Base-by-base conservation (phyloP, 129 eudicot species). In the Silybum marianum region DNA sequence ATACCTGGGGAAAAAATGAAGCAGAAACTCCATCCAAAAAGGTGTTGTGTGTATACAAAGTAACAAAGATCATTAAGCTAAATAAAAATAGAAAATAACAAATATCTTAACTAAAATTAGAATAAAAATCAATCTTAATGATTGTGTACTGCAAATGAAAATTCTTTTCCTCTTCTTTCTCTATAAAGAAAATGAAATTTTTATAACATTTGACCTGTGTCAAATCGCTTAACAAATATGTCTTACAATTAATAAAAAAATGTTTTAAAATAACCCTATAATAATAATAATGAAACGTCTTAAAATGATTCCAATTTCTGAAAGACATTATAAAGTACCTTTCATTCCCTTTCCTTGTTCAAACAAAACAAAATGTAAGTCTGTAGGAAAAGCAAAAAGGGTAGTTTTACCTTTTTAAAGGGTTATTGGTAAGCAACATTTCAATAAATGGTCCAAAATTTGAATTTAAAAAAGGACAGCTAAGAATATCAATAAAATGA, bases 381-480 rank as follows among this genome's bases (percentile, higher is more conserved):
- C 70, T 28, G 69, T 71, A 34, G 75, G 48, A 71, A 71, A 71
- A 71, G 75, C 72, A 68, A 34, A 82, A 82, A 82, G 26, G 68
- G 34, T 30, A 16, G 23, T 25, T 14, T 58, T 70, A 51, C 44
- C 36, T 71, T 76, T 76, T 70, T 36, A 9, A 75, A 66, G 22
- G 51, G 8, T 70, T 70, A 75, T 0, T 82, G 36, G 40, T 75
- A 46, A 75, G 54, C 39, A 83, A 71, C 74, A 25, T 60, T 69
- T 66, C 67, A 73, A 71, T 63, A 72, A 76, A 72, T 62, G 39
- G 14, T 42, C 71, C 26, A 54, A n/a, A 12, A 69, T 58, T 30
- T 22, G 36, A 84, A 48, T 70, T 77, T 60, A 60, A 21, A 75
- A 79, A 80, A 9, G 67, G 88, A 85, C 88, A 85, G 88, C 88